Conservation (phyloP, 306 rosid species). For the Dryas octopetala region DNA sequence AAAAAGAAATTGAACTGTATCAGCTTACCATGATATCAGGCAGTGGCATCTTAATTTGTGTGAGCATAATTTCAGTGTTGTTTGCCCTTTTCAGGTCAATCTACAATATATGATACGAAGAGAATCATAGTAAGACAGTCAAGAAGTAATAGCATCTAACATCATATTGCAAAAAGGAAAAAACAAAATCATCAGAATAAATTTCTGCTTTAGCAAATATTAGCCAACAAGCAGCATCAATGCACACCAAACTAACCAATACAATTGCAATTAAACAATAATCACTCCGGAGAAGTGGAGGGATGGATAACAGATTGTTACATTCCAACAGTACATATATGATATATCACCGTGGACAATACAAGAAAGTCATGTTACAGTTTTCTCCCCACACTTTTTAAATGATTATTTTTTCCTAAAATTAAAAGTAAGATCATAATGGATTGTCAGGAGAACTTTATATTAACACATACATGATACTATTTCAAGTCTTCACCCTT, state of each 20-base stretch:
- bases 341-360: neutral
- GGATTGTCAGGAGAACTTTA: neutral
- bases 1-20: slow-evolving; percentile 6
- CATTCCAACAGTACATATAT: neutral
- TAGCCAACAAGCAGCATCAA: slow-evolving; percentile 25
- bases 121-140: slow-evolving; percentile 17
- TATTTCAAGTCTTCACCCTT: neutral
- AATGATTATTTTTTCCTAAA: neutral
- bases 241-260: slow-evolving; percentile 21
- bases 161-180: neutral
- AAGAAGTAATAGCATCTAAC: slow-evolving; percentile 23
- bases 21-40: slow-evolving; percentile 96
- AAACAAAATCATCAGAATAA: slow-evolving; percentile 6
- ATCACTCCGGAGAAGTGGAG: slow-evolving; percentile 9
- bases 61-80: slow-evolving; percentile 98
- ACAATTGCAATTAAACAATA: slow-evolving; percentile 10
- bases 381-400: neutral
- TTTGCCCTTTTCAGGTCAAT: slow-evolving; percentile 94
- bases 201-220: slow-evolving; percentile 20
- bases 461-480: slow-evolving; percentile 1
- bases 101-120: slow-evolving; percentile 43
- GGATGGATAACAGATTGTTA: neutral
- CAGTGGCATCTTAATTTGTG: slow-evolving; percentile 99
- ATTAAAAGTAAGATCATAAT: neutral
- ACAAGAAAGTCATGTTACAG: neutral